Evolutionary conservation across 148 eudicot species (phyloP).

Genomic region (Bassia scoparia): DNA sequence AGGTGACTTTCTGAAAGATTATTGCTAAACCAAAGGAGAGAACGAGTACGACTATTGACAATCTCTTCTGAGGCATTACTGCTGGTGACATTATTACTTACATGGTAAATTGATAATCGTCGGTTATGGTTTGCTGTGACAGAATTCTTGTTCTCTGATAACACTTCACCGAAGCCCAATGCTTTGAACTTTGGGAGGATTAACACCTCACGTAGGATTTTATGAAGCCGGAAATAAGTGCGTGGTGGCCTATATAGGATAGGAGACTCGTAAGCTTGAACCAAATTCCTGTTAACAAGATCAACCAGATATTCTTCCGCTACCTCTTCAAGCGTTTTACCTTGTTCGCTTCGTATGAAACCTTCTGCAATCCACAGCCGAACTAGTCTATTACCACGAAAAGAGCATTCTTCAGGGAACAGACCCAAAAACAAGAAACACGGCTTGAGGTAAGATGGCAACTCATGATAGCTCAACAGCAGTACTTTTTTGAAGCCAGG

Average conservation of each 20-base stretch:
- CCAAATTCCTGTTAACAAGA: constrained; percentile 10
- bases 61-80: background rate
- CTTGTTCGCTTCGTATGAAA: background rate
- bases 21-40: background rate
- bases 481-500: constrained; percentile 4
- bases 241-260: too few relatives aligned
- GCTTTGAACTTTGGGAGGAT: background rate
- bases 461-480: constrained; percentile 16
- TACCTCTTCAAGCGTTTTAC: constrained; percentile 5
- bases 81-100: background rate
- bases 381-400: too few relatives aligned
- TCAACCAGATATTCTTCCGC: constrained; percentile 13
- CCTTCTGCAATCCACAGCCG: constrained; percentile 25
- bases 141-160: background rate
- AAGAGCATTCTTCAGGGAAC: too few relatives aligned
- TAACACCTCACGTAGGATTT: constrained; percentile 8
- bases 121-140: background rate
- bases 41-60: background rate
- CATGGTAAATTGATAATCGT: background rate
- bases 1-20: background rate
- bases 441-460: background rate
- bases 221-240: background rate
- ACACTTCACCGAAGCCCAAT: background rate
- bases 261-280: background rate
- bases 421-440: constrained; percentile 16